Evolutionary conservation across 2,329 filamentous ascomycete genomes (phyloP).

Genomic region (Cadophora malorum): DNA sequence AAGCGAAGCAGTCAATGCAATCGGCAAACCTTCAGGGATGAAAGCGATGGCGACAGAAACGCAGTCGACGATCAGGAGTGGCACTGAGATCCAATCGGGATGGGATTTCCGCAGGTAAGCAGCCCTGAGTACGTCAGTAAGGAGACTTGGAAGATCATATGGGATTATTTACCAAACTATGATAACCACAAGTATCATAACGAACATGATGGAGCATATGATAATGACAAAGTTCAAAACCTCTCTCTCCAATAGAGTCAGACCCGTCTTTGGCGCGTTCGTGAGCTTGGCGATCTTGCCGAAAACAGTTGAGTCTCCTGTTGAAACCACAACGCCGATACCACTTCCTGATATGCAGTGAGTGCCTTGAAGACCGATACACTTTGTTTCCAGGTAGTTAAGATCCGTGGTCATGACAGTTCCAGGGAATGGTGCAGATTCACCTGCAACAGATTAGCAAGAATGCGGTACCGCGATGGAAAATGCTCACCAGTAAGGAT

Average conservation of each 20-base stretch:
- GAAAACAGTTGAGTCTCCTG: constrained; percentile 76
- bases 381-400: constrained; percentile 79
- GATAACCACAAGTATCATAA: constrained; percentile 69
- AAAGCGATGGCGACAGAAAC: constrained; percentile 77
- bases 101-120: constrained; percentile 72
- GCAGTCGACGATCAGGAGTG: constrained; percentile 74
- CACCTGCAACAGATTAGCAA: constrained; percentile 51
- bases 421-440: constrained; percentile 69
- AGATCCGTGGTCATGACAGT: constrained; percentile 70
- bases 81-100: constrained; percentile 74
- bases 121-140: constrained; percentile 46
- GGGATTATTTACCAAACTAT: constrained; percentile 65
- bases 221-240: constrained; percentile 75
- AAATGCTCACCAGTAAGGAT: constrained; percentile 66
- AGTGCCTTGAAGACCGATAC: constrained; percentile 80
- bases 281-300: constrained; percentile 77
- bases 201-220: constrained; percentile 71
- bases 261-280: constrained; percentile 68
- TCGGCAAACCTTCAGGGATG: constrained; percentile 76
- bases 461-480: neutral
- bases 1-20: constrained; percentile 72
- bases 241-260: constrained; percentile 75
- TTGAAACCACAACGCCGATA: constrained; percentile 72
- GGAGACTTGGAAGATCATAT: constrained; percentile 42
- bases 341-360: constrained; percentile 75